phyloP scores from a whole-genome alignment of 768 basidiomycete species.

The Pilatotrama ljubarskyi region DNA sequence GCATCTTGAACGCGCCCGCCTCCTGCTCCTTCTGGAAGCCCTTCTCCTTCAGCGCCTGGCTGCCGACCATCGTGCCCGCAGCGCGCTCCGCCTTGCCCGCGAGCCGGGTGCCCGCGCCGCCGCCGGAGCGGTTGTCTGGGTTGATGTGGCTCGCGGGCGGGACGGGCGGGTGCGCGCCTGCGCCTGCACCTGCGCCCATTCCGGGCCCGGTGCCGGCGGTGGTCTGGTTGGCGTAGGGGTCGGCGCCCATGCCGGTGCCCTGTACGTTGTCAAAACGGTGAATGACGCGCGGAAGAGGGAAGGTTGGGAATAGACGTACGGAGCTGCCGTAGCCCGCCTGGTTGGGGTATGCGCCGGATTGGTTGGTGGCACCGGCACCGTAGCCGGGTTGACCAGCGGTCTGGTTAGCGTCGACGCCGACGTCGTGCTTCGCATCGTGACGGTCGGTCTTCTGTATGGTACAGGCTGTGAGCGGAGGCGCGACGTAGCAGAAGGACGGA shows the following conservation, averaged over 20 bases:
- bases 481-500: no score
- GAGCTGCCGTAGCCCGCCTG: neutral
- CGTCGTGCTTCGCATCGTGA: neutral
- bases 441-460: neutral
- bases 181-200: neutral
- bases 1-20: constrained; percentile 45
- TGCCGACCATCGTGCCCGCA: constrained; percentile 46
- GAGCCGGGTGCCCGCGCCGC: constrained; percentile 34
- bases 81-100: constrained; percentile 52
- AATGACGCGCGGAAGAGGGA: neutral
- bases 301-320: neutral
- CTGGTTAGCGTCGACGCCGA: neutral
- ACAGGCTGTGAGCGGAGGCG: neutral
- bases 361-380: neutral
- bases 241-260: neutral
- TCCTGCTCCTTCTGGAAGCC: constrained; percentile 55
- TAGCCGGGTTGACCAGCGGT: neutral
- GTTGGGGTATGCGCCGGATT: neutral
- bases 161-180: constrained; percentile 17
- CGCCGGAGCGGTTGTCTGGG: constrained; percentile 16
- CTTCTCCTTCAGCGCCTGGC: constrained; percentile 47
- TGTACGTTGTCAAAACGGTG: neutral
- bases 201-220: neutral
- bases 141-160: constrained; percentile 25
- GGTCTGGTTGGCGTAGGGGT: neutral